These are phyloP conservation scores for Fragosphaeria purpurea DNA, from an alignment of 2,329 filamentous ascomycete genomes.

Conservation along the genomic window DNA sequence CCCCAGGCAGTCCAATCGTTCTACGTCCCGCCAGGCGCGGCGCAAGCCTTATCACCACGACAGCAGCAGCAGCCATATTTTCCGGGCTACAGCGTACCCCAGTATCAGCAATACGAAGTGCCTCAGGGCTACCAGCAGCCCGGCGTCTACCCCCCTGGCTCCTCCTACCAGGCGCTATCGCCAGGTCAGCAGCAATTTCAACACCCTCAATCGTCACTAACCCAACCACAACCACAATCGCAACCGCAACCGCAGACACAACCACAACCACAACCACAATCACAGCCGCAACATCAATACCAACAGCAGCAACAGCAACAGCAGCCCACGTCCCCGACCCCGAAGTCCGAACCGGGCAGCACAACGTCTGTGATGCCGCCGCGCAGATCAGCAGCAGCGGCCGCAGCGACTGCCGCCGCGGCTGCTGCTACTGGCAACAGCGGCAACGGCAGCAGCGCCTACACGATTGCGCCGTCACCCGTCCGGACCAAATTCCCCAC, in stretches of 20 bases:
- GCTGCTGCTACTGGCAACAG: conserved; percentile 2
- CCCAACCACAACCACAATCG: conserved; percentile 14
- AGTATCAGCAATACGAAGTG: conserved; percentile 10
- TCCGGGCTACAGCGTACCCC: conserved; percentile 5
- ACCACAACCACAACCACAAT: not conserved
- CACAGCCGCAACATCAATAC: conserved; percentile 14
- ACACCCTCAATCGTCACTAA: no score
- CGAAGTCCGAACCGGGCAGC: not conserved
- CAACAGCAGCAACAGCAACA: conserved; percentile 8
- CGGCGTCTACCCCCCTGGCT: not conserved
- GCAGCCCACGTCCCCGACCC: not conserved
- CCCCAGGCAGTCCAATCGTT: not conserved
- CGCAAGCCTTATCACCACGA: not conserved
- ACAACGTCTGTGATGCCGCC: conserved; percentile 9
- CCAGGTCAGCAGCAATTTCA: conserved; percentile 14
- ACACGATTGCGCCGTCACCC: conserved; percentile 48
- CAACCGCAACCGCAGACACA: conserved; percentile 7
- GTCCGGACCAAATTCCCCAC: conserved; percentile 96
- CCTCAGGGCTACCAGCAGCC: conserved; percentile 4
- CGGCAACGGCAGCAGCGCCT: conserved; percentile 14
- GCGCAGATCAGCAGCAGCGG: conserved; percentile 4
- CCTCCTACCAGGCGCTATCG: not conserved
- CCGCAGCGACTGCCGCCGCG: conserved; percentile 1
- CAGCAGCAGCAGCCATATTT: conserved; percentile 1
- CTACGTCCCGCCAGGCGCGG: not conserved